Conservation (phyloP, 2,329 filamentous ascomycete species). For the Corinectria fuckeliana region DNA sequence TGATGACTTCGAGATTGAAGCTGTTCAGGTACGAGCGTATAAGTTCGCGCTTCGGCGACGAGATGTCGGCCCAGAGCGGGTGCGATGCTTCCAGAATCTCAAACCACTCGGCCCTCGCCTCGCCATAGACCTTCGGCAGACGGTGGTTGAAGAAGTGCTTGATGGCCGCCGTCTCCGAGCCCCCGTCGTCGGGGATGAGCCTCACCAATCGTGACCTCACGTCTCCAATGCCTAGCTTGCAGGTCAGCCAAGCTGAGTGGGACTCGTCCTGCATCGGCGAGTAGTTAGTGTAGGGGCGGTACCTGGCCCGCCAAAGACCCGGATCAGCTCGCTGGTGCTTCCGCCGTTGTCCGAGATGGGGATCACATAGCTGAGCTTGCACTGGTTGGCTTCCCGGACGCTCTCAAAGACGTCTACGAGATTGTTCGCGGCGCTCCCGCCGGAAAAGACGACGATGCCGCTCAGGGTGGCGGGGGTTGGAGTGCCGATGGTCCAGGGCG, state of each 20-base stretch:
- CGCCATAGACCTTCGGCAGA: slow-evolving; percentile 62
- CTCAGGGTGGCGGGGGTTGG: slow-evolving; percentile 25
- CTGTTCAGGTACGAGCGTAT: slow-evolving; percentile 79
- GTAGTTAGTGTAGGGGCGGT: slow-evolving; percentile 30
- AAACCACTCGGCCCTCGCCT: slow-evolving; percentile 82
- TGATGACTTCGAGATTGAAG: slow-evolving; percentile 79
- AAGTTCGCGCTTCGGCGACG: slow-evolving; percentile 76
- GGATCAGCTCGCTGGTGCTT: slow-evolving; percentile 89
- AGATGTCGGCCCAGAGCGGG: slow-evolving; percentile 73
- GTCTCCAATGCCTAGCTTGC: slow-evolving; percentile 60
- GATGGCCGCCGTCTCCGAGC: slow-evolving; percentile 74
- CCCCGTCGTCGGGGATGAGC: slow-evolving; percentile 74
- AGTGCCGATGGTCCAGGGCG: slow-evolving; percentile 27
- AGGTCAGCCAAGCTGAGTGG: slow-evolving; percentile 13
- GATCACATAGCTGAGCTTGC: slow-evolving; percentile 82
- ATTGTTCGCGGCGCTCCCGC: slow-evolving; percentile 92
- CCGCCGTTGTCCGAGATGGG: slow-evolving; percentile 97
- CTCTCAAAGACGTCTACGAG: slow-evolving; percentile 87
- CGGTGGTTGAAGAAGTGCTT: slow-evolving; percentile 88
- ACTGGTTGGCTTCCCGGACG: slow-evolving; percentile 68
- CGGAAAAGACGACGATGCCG: slow-evolving; percentile 83
- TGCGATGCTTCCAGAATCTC: slow-evolving; percentile 87
- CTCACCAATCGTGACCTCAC: slow-evolving; percentile 75
- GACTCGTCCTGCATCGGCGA: background rate
- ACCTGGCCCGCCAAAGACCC: slow-evolving; percentile 94